phyloP scores from a whole-genome alignment of 2,329 filamentous ascomycete genomes.

The Penicillium sp. region DNA sequence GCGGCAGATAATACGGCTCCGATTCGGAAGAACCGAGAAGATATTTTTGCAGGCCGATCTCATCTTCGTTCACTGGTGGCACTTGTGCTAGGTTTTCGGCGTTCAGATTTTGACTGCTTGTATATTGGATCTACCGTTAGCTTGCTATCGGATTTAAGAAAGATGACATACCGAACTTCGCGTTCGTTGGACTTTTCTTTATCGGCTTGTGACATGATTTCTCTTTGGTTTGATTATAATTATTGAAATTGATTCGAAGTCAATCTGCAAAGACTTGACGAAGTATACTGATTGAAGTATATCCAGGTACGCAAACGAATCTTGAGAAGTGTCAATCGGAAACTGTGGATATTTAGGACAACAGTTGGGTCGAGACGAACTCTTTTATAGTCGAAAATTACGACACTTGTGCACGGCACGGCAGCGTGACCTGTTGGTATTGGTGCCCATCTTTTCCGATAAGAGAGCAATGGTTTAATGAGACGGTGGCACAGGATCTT shows the following conservation, averaged over 20 bases:
- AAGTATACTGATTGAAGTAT: neutral
- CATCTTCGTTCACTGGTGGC: neutral
- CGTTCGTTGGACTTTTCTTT: neutral
- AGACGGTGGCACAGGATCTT: neutral
- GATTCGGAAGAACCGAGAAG: neutral
- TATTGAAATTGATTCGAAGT: neutral
- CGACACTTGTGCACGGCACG: neutral
- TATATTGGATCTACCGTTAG: neutral
- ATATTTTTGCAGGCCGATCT: slow-evolving; percentile 5
- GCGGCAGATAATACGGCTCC: slow-evolving; percentile 6
- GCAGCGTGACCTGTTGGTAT: neutral
- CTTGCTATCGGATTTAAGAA: neutral
- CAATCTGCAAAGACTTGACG: neutral
- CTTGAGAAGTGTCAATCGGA: neutral
- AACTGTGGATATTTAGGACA: neutral
- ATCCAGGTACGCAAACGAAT: neutral
- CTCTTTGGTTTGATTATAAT: neutral
- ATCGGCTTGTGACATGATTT: neutral
- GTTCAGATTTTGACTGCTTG: neutral
- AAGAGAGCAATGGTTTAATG: neutral
- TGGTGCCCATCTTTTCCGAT: neutral
- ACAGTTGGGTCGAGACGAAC: neutral
- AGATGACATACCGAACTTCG: neutral
- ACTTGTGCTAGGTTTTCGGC: slow-evolving; percentile 6
- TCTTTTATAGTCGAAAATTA: neutral